phyloP scores from a whole-genome alignment of 176 grass and related monocot genomes.

The Hordeum marinum region DNA sequence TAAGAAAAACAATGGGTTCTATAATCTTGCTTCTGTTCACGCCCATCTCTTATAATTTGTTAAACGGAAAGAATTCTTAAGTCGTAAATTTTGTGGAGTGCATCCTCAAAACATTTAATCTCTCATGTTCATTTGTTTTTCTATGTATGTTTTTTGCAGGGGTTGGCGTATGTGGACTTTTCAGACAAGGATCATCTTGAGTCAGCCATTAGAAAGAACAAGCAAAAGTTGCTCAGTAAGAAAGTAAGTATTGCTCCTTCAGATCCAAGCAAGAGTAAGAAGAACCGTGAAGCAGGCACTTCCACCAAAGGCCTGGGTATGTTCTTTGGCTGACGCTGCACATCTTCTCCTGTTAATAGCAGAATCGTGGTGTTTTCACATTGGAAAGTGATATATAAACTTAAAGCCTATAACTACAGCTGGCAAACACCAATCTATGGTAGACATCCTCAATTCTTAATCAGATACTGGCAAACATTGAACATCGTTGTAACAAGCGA shows the following conservation, averaged over 20 bases:
- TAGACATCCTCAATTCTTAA: no score
- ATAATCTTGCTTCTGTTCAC: background rate
- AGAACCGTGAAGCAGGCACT: constrained; percentile 31
- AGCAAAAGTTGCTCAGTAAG: constrained; percentile 54
- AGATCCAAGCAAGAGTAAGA: constrained; percentile 76
- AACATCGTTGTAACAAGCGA: no score
- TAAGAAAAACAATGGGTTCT: background rate
- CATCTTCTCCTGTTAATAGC: background rate
- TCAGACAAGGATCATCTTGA: constrained; percentile 77
- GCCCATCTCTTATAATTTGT: background rate
- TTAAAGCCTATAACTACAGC: background rate
- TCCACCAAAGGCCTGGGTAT: constrained; percentile 47
- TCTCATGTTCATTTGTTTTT: constrained; percentile 15
- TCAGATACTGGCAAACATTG: no score
- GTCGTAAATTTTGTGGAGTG: background rate
- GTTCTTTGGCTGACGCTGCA: background rate
- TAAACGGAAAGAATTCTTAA: background rate
- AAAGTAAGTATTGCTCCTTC: constrained; percentile 84
- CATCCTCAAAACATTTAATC: background rate
- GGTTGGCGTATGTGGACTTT: constrained; percentile 96
- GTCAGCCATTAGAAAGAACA: constrained; percentile 84
- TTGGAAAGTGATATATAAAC: background rate
- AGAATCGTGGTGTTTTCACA: background rate
- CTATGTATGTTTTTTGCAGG: constrained; percentile 41
- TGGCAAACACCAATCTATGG: no score